phyloP scores from a whole-genome alignment of 768 basidiomycete species.

The Boletus sp. region DNA sequence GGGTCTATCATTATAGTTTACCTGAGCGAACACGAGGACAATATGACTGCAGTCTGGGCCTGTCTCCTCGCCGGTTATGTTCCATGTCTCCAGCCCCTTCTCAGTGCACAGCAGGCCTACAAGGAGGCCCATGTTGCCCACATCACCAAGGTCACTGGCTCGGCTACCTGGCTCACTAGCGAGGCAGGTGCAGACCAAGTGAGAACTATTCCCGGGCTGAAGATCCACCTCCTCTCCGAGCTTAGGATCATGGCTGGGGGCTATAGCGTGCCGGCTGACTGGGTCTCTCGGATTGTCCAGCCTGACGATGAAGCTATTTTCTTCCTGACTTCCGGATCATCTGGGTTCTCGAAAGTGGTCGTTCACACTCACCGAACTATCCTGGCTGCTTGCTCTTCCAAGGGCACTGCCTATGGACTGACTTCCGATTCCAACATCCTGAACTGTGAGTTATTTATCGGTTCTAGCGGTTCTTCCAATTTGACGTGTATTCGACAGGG shows the following conservation, averaged over 20 bases:
- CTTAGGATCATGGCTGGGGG: slow-evolving; percentile 19
- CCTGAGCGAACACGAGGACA: neutral
- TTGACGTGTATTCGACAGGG: slow-evolving; percentile 13
- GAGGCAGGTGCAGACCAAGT: slow-evolving; percentile 21
- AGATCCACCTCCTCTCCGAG: slow-evolving; percentile 21
- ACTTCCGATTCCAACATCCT: slow-evolving; percentile 6
- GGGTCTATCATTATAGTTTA: neutral
- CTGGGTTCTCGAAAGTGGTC: neutral
- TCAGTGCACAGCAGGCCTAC: neutral
- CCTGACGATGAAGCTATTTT: neutral
- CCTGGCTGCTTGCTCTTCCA: neutral
- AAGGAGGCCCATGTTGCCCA: slow-evolving; percentile 3
- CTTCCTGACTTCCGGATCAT: neutral
- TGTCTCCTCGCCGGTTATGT: neutral
- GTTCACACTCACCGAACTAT: neutral
- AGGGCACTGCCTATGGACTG: neutral
- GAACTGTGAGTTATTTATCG: slow-evolving; percentile 29
- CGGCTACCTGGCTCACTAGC: slow-evolving; percentile 22
- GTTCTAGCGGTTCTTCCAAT: too few species aligned
- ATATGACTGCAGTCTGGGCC: neutral
- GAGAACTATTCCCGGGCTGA: neutral
- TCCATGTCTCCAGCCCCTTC: neutral
- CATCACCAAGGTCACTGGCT: slow-evolving; percentile 16
- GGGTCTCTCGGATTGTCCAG: slow-evolving; percentile 7
- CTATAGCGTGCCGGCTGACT: slow-evolving; percentile 4